These are phyloP conservation scores for Pichia occidentalis DNA, from an alignment of 805 yeast genomes.

Conservation along the genomic window DNA sequence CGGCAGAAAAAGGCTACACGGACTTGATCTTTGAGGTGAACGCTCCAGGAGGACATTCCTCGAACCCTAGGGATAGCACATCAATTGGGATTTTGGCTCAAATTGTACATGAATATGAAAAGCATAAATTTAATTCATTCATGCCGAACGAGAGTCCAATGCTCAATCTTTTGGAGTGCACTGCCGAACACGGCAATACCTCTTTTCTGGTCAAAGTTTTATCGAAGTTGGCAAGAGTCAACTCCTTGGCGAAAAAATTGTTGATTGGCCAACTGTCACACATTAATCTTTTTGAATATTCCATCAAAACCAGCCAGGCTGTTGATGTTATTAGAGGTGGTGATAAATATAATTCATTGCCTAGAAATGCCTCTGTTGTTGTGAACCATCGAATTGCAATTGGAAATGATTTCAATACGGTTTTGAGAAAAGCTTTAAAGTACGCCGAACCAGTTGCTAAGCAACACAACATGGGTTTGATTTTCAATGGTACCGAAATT, in stretches of 20 bases:
- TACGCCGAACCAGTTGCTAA: conserved; percentile 30
- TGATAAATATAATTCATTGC: conserved; percentile 67
- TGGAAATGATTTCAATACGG: conserved; percentile 27
- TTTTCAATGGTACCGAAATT: conserved; percentile 30
- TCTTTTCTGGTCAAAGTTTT: conserved; percentile 9
- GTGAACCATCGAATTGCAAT: conserved; percentile 54
- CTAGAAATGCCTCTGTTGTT: conserved; percentile 48
- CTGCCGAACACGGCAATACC: conserved; percentile 41
- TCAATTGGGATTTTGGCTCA: conserved; percentile 67
- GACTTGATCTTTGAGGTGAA: conserved; percentile 42
- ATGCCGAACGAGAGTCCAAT: conserved; percentile 54
- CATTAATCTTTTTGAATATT: conserved; percentile 29
- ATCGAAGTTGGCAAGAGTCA: conserved; percentile 21
- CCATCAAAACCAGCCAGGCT: conserved; percentile 59
- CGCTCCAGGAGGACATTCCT: conserved; percentile 56
- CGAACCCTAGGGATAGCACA: conserved; percentile 62
- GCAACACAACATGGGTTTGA: conserved; percentile 33
- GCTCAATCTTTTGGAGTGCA: conserved; percentile 50
- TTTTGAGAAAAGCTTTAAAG: conserved; percentile 39
- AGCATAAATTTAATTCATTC: conserved; percentile 42
- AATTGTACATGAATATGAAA: conserved; percentile 49
- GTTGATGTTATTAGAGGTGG: conserved; percentile 65
- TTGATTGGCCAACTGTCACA: conserved; percentile 28
- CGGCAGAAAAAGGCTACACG: conserved; percentile 39
- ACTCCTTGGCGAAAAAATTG: conserved; percentile 29